A percentile compares a stretch with the other conserved stretches of the same genome.
Conservation (phyloP, 164 flowering plant genomes). For the Magnolia kwangsiensis region DNA sequence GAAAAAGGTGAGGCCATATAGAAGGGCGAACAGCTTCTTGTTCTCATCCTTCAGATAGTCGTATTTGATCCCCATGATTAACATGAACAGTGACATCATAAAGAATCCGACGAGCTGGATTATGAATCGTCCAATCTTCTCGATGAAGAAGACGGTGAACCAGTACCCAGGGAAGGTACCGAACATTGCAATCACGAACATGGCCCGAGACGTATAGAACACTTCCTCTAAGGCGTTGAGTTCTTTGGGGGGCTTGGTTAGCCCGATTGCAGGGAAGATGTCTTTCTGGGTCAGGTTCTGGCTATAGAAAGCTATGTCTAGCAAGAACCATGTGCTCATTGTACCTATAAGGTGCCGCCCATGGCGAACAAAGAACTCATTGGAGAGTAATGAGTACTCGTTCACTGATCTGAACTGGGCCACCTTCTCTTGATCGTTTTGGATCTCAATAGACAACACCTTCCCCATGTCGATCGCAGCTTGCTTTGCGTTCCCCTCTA, state of each 20-base stretch:
- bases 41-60: slow-evolving; percentile 24
- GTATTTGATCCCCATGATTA: slow-evolving; percentile 48
- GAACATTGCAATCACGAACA: slow-evolving; percentile 36
- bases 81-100: slow-evolving; percentile 81
- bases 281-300: slow-evolving; percentile 45
- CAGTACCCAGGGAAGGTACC: slow-evolving; percentile 57
- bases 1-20: slow-evolving; percentile 54
- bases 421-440: slow-evolving; percentile 36
- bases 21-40: slow-evolving; percentile 22
- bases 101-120: slow-evolving; percentile 73
- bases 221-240: slow-evolving; percentile 44
- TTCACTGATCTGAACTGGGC: slow-evolving; percentile 25
- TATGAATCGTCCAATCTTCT: slow-evolving; percentile 51
- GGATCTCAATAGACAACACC: slow-evolving; percentile 43
- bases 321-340: slow-evolving; percentile 42
- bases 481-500: slow-evolving; percentile 56
- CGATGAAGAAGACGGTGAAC: slow-evolving; percentile 50
- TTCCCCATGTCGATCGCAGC: slow-evolving; percentile 61
- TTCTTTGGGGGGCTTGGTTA: slow-evolving; percentile 8
- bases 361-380: slow-evolving; percentile 31
- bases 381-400: slow-evolving; percentile 34
- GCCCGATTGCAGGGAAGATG: slow-evolving; percentile 34
- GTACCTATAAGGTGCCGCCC: slow-evolving; percentile 45
- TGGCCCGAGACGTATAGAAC: slow-evolving; percentile 28
- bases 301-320: slow-evolving; percentile 50